Conservation (phyloP, 257 asterid species). For the Solanum rostratum region DNA sequence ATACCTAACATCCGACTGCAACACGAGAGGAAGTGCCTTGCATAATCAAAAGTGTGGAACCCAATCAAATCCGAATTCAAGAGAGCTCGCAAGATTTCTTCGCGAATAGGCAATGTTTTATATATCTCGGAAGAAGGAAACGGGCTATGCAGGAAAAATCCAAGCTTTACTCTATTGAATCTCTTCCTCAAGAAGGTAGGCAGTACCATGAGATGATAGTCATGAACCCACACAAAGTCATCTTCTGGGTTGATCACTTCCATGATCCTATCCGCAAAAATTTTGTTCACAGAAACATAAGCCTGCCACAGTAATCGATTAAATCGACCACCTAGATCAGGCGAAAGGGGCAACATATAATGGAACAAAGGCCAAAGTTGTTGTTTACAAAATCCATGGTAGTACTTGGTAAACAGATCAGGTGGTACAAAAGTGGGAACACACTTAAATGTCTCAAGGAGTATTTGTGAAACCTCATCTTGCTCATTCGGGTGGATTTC, state of each 20-base stretch:
- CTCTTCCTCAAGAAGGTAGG: conserved; percentile 88
- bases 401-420: conserved; percentile 50
- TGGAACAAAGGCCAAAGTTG: conserved; percentile 86
- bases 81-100: conserved; percentile 62
- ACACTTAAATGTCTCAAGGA: conserved; percentile 64
- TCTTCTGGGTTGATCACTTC: conserved; percentile 89
- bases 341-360: conserved; percentile 76
- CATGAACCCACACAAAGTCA: conserved; percentile 83
- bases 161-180: conserved; percentile 77
- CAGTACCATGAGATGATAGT: conserved; percentile 75
- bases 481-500: conserved; percentile 78
- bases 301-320: conserved; percentile 78
- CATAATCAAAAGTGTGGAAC: conserved; percentile 81
- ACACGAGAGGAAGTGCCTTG: conserved; percentile 82
- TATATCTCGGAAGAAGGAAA: conserved; percentile 84
- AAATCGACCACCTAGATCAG: conserved; percentile 81
- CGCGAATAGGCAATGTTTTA: conserved; percentile 69
- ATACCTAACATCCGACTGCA: conserved; percentile 84
- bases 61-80: conserved; percentile 81
- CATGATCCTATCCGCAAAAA: conserved; percentile 82
- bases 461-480: conserved; percentile 78
- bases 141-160: conserved; percentile 78
- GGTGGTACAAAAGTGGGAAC: conserved; percentile 78
- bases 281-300: conserved; percentile 80
- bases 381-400: conserved; percentile 84